phyloP scores from a whole-genome alignment of 768 basidiomycete species.

The Dacryopinax primogenitus region DNA sequence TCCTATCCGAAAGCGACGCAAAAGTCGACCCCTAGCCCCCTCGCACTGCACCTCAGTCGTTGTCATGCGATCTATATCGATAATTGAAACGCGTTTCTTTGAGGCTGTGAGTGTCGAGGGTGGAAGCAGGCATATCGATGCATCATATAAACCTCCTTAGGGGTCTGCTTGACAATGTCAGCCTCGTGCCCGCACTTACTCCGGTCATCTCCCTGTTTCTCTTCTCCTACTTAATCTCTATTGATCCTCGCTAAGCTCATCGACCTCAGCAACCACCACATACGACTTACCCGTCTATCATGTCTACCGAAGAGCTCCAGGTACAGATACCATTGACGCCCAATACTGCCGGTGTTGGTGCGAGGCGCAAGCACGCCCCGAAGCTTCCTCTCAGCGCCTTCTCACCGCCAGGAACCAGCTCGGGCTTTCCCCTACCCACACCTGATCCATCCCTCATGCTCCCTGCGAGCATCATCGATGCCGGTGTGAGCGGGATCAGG shows the following conservation, averaged over 20 bases:
- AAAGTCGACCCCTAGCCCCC: not conserved
- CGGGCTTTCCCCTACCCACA: constrained; percentile 48
- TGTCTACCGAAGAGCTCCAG: not conserved
- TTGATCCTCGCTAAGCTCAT: not conserved
- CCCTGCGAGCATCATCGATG: constrained; percentile 54
- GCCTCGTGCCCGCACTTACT: constrained; percentile 8
- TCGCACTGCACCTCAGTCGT: not conserved
- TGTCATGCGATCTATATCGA: not conserved
- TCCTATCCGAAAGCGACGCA: no score
- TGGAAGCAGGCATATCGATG: not conserved
- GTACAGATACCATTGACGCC: not conserved
- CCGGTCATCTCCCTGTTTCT: not conserved
- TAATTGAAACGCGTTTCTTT: constrained; percentile 3
- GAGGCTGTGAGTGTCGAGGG: not conserved
- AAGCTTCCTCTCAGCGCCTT: constrained; percentile 66
- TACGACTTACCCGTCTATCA: not conserved
- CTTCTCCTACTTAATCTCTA: not conserved
- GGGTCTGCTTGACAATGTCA: not conserved
- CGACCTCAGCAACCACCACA: not conserved
- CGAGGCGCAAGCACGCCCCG: constrained; percentile 54
- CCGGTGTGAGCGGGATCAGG: constrained; percentile 40
- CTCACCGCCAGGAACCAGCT: constrained; percentile 45
- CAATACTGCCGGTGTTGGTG: constrained; percentile 27
- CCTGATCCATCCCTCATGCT: constrained; percentile 55
- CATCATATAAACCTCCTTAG: constrained; percentile 5